Conservation (phyloP, 2,329 filamentous ascomycete species). For the Alternaria conjuncta region DNA sequence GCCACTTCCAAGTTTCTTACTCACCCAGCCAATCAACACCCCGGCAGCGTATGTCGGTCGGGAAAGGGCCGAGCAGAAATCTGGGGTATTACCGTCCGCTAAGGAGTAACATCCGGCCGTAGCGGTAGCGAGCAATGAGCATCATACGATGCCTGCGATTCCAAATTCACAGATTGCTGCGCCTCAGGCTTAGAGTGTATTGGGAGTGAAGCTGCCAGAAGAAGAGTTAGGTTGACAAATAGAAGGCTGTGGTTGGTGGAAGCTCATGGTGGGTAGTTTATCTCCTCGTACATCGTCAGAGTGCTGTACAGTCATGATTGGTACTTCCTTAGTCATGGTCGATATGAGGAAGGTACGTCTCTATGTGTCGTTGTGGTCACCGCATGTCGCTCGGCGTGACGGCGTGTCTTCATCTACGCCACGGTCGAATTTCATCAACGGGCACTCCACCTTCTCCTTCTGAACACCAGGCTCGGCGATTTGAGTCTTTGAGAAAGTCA, state of each 20-base stretch:
- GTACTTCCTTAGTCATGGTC: not conserved
- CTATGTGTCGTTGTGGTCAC: not conserved
- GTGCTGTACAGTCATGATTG: not conserved
- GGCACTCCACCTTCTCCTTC: not conserved
- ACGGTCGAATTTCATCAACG: not conserved
- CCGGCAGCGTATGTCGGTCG: not conserved
- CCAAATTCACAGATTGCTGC: not conserved
- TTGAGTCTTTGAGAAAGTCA: not conserved
- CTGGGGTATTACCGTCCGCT: not conserved
- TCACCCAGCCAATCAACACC: not conserved
- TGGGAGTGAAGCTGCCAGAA: not conserved
- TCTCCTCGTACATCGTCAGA: not conserved
- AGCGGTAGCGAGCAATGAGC: not conserved
- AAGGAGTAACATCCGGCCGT: not conserved
- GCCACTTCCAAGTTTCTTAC: not conserved
- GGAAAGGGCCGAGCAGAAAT: not conserved
- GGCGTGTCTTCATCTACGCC: not conserved
- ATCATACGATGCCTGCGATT: not conserved
- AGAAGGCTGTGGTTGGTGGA: not conserved
- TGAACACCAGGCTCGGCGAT: not conserved
- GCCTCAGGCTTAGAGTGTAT: not conserved
- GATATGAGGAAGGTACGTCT: not conserved
- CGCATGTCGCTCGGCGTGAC: not conserved
- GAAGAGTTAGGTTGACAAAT: not conserved
- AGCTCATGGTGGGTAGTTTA: not conserved